These are phyloP conservation scores for Globomyces sp. DNA, from an alignment of 371 early-diverging fungal species.

Conservation along the genomic window DNA sequence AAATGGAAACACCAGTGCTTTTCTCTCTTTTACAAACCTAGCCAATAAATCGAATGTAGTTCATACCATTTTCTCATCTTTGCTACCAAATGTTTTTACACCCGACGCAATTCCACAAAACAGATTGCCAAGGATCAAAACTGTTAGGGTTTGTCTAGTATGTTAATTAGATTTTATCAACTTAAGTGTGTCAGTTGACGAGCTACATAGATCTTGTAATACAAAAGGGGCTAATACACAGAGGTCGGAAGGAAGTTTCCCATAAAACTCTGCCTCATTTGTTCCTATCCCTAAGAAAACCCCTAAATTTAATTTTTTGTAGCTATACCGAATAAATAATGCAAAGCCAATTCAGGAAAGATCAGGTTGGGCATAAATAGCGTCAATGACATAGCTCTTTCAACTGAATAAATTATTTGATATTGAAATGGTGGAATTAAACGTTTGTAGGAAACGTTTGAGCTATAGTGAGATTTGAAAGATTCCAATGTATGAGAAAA, in stretches of 20 bases:
- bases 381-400: too few species aligned
- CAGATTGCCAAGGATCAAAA: constrained; percentile 34
- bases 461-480: constrained; percentile 31
- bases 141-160: constrained; percentile 15
- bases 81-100: constrained; percentile 40
- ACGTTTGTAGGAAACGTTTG: constrained; percentile 31
- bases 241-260: constrained; percentile 17
- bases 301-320: too few species aligned
- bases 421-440: too few species aligned
- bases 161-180: neutral
- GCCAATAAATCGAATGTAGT: constrained; percentile 45
- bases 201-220: constrained; percentile 9
- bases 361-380: too few species aligned
- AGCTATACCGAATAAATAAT: too few species aligned
- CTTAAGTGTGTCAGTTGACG: constrained; percentile 17
- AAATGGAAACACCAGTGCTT: constrained; percentile 31
- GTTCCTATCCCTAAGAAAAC: neutral
- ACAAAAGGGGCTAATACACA: constrained; percentile 13
- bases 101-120: constrained; percentile 37
- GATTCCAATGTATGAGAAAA: constrained; percentile 25
- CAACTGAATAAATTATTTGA: too few species aligned
- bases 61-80: constrained; percentile 26
- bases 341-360: too few species aligned
- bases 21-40: constrained; percentile 43
- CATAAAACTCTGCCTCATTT: neutral